Percentiles rank a stretch among this genome's conserved stretches.
phyloP scores from a whole-genome alignment of 2,329 filamentous ascomycete genomes.

The Diaporthe citri region DNA sequence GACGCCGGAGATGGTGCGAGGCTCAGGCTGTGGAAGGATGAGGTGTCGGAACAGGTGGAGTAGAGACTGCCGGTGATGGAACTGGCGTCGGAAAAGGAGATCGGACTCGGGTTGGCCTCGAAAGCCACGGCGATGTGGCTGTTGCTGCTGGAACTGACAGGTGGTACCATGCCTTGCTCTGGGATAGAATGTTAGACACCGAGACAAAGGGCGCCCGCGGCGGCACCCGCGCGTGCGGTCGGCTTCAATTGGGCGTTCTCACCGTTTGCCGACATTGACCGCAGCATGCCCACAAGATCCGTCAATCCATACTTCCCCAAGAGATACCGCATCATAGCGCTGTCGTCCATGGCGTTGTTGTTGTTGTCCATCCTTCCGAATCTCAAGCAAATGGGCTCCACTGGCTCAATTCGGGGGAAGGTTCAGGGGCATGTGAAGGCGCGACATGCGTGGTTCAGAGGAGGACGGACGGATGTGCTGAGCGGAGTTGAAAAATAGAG shows the following conservation, averaged over 20 bases:
- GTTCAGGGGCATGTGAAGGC: conserved; percentile 34
- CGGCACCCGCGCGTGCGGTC: neutral
- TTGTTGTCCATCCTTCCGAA: conserved; percentile 37
- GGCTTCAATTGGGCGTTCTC: conserved; percentile 26
- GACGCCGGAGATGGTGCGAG: conserved; percentile 40
- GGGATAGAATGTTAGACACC: conserved; percentile 19
- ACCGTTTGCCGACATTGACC: conserved; percentile 40
- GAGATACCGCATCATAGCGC: conserved; percentile 40
- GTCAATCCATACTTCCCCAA: conserved; percentile 41
- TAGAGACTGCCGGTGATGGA: conserved; percentile 56
- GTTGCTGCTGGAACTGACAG: conserved; percentile 39
- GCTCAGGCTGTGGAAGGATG: conserved; percentile 40
- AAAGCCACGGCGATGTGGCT: conserved; percentile 37
- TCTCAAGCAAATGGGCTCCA: conserved; percentile 32
- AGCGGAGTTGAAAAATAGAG: conserved; percentile 10
- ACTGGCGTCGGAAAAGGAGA: conserved; percentile 54
- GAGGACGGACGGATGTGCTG: neutral
- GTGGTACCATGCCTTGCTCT: conserved; percentile 39
- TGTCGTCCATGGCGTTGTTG: conserved; percentile 39
- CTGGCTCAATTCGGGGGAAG: conserved; percentile 36
- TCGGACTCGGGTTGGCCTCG: conserved; percentile 40
- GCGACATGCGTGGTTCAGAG: conserved; percentile 38
- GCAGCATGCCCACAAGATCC: conserved; percentile 40
- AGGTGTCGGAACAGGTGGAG: conserved; percentile 48
- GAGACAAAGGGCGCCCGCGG: conserved; percentile 3